A percentile compares a stretch with the other conserved stretches of the same genome.
Conservation (phyloP, 1,284 basidiomycete genomes). For the Somion occarium region DNA sequence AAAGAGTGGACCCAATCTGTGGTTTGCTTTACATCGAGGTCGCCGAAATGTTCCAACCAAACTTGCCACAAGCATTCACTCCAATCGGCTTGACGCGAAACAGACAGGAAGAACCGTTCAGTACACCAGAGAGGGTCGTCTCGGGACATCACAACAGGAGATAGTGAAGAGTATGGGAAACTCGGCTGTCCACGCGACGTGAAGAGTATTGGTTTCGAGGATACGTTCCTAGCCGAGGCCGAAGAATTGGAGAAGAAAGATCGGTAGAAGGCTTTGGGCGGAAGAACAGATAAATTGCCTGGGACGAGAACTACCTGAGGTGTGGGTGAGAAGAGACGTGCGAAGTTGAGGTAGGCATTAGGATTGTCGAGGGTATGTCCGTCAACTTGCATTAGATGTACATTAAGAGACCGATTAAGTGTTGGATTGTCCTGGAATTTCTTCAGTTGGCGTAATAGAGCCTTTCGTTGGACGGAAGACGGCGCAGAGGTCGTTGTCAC, state of each 20-base stretch:
- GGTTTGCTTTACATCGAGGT: constrained; percentile 23
- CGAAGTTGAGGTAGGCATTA: constrained; percentile 59
- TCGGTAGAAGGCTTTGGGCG: constrained; percentile 24
- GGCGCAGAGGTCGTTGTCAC: constrained; percentile 36
- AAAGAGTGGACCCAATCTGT: constrained; percentile 19
- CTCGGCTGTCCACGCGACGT: constrained; percentile 25
- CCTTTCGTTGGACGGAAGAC: constrained; percentile 22
- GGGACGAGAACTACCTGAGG: constrained; percentile 49
- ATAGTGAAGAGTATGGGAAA: constrained; percentile 33
- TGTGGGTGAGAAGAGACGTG: constrained; percentile 53
- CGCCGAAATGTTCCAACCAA: constrained; percentile 51
- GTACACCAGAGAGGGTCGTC: constrained; percentile 59
- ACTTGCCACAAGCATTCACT: constrained; percentile 66
- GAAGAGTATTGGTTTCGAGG: constrained; percentile 23
- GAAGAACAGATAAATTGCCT: constrained; percentile 29
- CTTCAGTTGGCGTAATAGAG: constrained; percentile 15
- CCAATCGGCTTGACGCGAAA: constrained; percentile 50
- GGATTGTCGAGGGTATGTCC: constrained; percentile 34
- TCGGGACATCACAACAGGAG: constrained; percentile 44
- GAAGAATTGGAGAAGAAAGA: constrained; percentile 14
- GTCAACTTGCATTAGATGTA: constrained; percentile 47
- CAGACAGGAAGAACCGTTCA: constrained; percentile 47
- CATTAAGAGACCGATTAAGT: constrained; percentile 30
- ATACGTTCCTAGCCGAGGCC: constrained; percentile 9
- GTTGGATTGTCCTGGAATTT: constrained; percentile 25